Conservation (phyloP, 2,329 filamentous ascomycete species). For the Triangularia setosa region DNA sequence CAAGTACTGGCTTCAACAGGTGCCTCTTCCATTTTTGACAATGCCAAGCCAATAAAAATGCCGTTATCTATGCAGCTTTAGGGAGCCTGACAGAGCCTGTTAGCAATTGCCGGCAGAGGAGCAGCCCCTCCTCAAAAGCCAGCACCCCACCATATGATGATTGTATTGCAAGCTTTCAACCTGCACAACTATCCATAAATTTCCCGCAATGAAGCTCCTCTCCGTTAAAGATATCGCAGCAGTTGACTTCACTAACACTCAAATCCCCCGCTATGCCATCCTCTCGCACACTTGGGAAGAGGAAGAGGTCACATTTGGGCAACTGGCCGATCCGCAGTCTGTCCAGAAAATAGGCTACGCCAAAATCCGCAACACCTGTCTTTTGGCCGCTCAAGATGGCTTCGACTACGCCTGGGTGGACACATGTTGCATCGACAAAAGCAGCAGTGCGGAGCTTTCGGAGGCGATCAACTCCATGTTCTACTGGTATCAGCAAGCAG, state of each 20-base stretch:
- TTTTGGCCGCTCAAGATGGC: neutral
- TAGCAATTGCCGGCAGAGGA: neutral
- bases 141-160: too few species aligned
- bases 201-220: neutral
- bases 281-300: slow-evolving; percentile 17
- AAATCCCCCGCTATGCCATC: slow-evolving; percentile 9
- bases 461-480: slow-evolving; percentile 12
- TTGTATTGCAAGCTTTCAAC: neutral
- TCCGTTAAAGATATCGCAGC: neutral
- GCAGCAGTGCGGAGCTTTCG: slow-evolving; percentile 6
- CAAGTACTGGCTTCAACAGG: too few species aligned
- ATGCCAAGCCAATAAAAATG: too few species aligned
- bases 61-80: too few species aligned
- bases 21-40: too few species aligned
- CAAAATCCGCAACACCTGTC: slow-evolving; percentile 10
- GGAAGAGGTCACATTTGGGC: slow-evolving; percentile 12
- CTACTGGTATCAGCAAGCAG: too few species aligned
- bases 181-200: neutral
- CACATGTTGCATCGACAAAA: slow-evolving; percentile 14
- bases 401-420: slow-evolving; percentile 1
- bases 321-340: neutral
- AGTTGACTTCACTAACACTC: neutral
- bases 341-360: neutral
- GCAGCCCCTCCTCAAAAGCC: neutral
- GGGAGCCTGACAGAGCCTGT: too few species aligned